phyloP scores from a whole-genome alignment of 345 rosid genomes.

The Aquilaria yunnanensis region DNA sequence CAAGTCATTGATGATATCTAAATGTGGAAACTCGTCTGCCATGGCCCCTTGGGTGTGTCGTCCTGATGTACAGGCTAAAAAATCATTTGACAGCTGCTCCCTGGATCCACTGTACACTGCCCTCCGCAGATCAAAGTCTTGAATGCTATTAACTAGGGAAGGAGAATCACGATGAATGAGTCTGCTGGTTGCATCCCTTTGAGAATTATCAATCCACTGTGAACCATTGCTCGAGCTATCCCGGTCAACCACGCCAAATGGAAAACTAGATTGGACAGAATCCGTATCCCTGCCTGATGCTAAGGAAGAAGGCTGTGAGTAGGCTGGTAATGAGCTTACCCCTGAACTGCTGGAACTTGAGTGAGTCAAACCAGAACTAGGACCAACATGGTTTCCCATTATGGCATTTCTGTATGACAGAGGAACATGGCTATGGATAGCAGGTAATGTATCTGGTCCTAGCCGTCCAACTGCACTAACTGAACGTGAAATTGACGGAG shows the following conservation, averaged over 20 bases:
- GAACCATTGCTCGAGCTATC: slow-evolving; percentile 44
- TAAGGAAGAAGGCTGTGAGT: slow-evolving; percentile 36
- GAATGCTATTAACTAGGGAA: slow-evolving; percentile 24
- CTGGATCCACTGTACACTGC: slow-evolving; percentile 19
- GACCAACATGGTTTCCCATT: slow-evolving; percentile 52
- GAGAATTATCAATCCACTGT: slow-evolving; percentile 56
- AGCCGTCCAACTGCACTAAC: slow-evolving; percentile 80
- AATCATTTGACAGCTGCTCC: slow-evolving; percentile 28
- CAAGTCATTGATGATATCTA: slow-evolving; percentile 87
- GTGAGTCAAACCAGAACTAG: slow-evolving; percentile 47
- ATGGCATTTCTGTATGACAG: slow-evolving; percentile 80
- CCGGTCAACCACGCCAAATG: slow-evolving; percentile 36
- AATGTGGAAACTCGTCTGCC: slow-evolving; percentile 87
- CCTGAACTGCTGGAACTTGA: slow-evolving; percentile 41
- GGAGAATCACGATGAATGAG: slow-evolving; percentile 26
- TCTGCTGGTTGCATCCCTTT: slow-evolving; percentile 27
- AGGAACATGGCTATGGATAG: slow-evolving; percentile 51
- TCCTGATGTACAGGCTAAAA: slow-evolving; percentile 43
- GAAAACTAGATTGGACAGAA: slow-evolving; percentile 39
- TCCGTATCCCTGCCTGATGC: slow-evolving; percentile 44
- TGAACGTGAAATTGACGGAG: slow-evolving; percentile 66
- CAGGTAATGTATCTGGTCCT: slow-evolving; percentile 54
- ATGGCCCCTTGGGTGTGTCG: slow-evolving; percentile 41
- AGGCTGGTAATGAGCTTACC: slow-evolving; percentile 37
- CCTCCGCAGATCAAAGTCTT: slow-evolving; percentile 29